phyloP scores from a whole-genome alignment of 2,329 filamentous ascomycete genomes.

The Talaromyces sp. region DNA sequence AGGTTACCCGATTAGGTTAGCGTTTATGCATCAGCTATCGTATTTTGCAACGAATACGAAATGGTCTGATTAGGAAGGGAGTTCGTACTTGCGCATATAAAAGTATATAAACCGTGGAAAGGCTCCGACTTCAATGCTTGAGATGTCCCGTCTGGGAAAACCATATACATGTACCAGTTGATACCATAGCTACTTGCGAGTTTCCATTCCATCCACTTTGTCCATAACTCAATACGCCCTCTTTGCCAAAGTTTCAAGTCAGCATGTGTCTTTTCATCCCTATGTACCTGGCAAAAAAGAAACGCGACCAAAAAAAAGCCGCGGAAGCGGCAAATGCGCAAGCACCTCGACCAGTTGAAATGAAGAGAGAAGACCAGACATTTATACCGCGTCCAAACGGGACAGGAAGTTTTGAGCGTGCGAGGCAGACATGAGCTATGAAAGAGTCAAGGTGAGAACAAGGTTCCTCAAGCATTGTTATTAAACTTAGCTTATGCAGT shows the following conservation, averaged over 20 bases:
- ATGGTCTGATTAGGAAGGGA: background rate
- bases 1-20: background rate
- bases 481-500: background rate
- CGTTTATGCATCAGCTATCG: background rate
- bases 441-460: background rate
- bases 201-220: too few species aligned
- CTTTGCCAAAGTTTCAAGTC: background rate
- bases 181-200: too few species aligned
- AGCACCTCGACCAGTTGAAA: background rate
- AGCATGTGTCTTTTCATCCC: background rate
- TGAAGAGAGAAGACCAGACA: background rate
- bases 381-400: too few species aligned
- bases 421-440: too few species aligned
- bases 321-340: background rate
- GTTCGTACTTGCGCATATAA: background rate
- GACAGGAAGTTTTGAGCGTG: too few species aligned
- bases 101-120: background rate
- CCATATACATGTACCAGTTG: too few species aligned
- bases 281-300: background rate
- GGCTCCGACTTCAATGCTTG: background rate
- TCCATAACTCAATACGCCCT: background rate
- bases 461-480: background rate
- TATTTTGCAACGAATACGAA: background rate
- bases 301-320: background rate
- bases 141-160: too few species aligned